Base-by-base conservation (phyloP, 2,329 filamentous ascomycete species). In the Colletotrichum musicola region DNA sequence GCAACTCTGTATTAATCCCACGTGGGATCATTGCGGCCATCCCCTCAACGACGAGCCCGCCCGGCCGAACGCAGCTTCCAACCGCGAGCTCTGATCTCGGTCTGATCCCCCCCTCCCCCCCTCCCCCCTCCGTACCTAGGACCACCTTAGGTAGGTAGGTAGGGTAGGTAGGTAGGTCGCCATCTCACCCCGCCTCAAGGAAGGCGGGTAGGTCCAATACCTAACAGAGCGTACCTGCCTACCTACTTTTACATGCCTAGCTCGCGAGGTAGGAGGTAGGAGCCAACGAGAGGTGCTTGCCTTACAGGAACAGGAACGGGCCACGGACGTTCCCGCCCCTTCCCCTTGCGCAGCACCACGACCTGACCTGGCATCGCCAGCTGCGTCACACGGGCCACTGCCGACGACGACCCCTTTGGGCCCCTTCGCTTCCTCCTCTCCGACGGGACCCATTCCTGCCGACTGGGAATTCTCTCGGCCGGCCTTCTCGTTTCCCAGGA, bases 301-400 rank as follows among this genome's bases (percentile, higher is more conserved):
- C 40, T 58, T 25, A n/a, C n/a, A 20, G 55, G 38, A 16, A 47
- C 56, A 54, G 49, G 30, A 30, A 27, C 38, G 30, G 59, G 53
- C 50, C 59, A 62, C 59, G 25, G 49, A 62, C 59, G 49, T 38
- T 25, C 58, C 58, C 58, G 47, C 38, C 49, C 38, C 27, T 46
- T 46, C 44, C 42, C 56, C 27, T 49, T 30, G 25, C 46, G 18
- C 57, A 60, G 42, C 46, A 44, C 47, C 57, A 20, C 46, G n/a
- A 25, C 44, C 44, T 46, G 22, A 25, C 22, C 10, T 40, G 38
- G 9, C 44, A n/a, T 47, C 44, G 14, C 38, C 47, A 22, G 30
- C 46, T 40, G 40, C 12, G 57, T 40, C n/a, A 60, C 57, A 60
- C 57, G 57, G 57, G 27, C 57, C 57, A 59, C 57, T 35, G 22